Base-by-base conservation (phyloP, 2,329 filamentous ascomycete genomes). In the Alternaria burnsii region DNA sequence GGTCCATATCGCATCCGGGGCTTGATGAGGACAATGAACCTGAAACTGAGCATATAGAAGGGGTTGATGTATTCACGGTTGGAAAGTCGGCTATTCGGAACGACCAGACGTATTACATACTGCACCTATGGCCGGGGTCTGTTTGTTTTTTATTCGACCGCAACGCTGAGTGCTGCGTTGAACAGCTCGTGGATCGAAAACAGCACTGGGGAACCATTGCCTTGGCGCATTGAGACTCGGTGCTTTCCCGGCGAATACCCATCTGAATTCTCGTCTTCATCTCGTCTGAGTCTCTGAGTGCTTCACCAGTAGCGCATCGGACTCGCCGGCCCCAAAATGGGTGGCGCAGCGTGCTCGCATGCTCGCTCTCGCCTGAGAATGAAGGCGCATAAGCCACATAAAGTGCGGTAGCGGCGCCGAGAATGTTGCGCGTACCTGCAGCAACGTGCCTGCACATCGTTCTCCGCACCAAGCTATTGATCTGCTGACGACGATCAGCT, bases 391-490 rank as follows among this genome's bases (percentile, higher is more conserved):
- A 70, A 73, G 69, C 72, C 71, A 74, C 73, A 67, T 54, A 22
- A 43, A 51, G 52, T 36, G 46, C 48, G 38, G 41, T 24, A 65
- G 57, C 52, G 54, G 48, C 55, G 57, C 28, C 38, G 61, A 67
- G 61, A 67, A 54, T 59, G 54, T 57, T 65, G 61, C 70, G 70
- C 70, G 74, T 76, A 75, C 74, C 73, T 77, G 74, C 74, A 74
- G 61, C 69, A 68, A 67, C 62, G 66, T 69, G 51, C 61, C 54
- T 58, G 55, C 52, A 52, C 36, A 22, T 24, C 38, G 26, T 43
- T 34, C 52, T 47, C 47, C 58, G 46, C 43, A 38, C 30, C 24
- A 28, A 42, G 32, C 46, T 50, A 55, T 47, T 40, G 47, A 61
- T 50, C 58, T 53, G 22, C 48, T 52, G 48, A 61, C 40, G 47